These are phyloP conservation scores for Collariella sp. DNA, from an alignment of 495 filamentous ascomycete genomes.

Conservation along the genomic window DNA sequence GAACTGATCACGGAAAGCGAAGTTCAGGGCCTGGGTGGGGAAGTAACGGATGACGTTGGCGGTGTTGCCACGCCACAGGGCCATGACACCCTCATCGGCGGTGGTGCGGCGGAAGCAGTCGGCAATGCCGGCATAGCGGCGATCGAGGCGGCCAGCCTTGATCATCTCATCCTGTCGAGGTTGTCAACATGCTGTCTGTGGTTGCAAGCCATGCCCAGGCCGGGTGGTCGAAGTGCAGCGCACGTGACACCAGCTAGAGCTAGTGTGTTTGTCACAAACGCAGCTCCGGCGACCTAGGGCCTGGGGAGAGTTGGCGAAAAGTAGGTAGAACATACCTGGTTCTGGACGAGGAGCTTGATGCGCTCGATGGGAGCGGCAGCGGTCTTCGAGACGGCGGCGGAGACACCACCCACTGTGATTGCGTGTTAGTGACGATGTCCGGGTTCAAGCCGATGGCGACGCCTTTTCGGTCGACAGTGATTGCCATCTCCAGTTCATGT, in stretches of 20 bases:
- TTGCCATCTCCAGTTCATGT: neutral
- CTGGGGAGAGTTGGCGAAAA: neutral
- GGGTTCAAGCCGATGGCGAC: slow-evolving; percentile 6
- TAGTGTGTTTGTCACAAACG: neutral
- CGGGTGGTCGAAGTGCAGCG: neutral
- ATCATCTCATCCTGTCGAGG: slow-evolving; percentile 95
- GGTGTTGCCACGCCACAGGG: slow-evolving; percentile 98
- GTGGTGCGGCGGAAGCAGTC: slow-evolving; percentile 93
- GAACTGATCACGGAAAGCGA: slow-evolving; percentile 99
- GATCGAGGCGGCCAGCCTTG: slow-evolving; percentile 94
- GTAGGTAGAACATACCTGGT: slow-evolving; percentile 66
- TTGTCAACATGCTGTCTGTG: slow-evolving; percentile 10
- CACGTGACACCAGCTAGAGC: slow-evolving; percentile 12
- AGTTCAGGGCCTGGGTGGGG: slow-evolving; percentile 99
- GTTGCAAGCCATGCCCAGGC: neutral
- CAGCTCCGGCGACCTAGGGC: neutral
- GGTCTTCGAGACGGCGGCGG: slow-evolving; percentile 99
- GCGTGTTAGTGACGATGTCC: slow-evolving; percentile 18
- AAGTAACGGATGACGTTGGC: slow-evolving; percentile 99
- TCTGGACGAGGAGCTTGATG: slow-evolving; percentile 99
- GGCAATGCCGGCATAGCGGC: slow-evolving; percentile 85
- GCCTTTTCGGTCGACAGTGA: slow-evolving; percentile 34
- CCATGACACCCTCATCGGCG: slow-evolving; percentile 70
- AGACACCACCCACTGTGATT: slow-evolving; percentile 92
- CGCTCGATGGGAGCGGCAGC: slow-evolving; percentile 99